Base-by-base conservation (phyloP, 805 yeast species). In the Pichia eremophila region DNA sequence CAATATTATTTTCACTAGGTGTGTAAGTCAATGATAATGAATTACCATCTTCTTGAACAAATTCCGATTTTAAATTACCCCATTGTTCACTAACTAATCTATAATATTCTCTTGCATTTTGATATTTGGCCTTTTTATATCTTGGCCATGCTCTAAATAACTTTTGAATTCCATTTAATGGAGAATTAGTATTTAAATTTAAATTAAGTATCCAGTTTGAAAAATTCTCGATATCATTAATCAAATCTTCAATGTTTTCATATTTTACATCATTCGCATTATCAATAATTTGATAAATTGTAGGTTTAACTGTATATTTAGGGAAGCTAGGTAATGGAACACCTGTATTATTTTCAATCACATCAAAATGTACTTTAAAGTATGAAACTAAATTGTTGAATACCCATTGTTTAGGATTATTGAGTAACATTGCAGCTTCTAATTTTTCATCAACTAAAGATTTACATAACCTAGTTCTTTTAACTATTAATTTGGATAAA, bases 151-250 rank as follows among this genome's bases (percentile, higher is more conserved):
- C 34, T 37, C 36, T 40, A 18, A 48, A 48, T 10, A 41, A 8
- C 12, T 48, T 48, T 27, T 44, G 47, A 11, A 41, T 15, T 12
- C 40, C 47, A 12, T 22, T 5, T 17, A 48, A 15, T 14, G 36
- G n/a, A 15, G 45, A 41, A 15, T 40, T 41, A 14, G 11, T 10
- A 11, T 44, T 41, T 9, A 48, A 31, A 12, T 44, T 27, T 10
- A 39, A 25, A 32, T 31, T 41, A 1, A 41, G 4, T 8, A 54
- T 48, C 51, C 57, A 57, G 5, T 46, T 44, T 27, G 61, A 53
- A n/a, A 73, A 54, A 5, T 46, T 45, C 5, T 58, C 55, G 11
- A 72, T 52, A 46, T 71, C 74, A 4, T 52, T 31, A 2, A 62
- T 46, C 5, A 71, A 59, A 9, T 57, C 55, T 8, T 51, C 49